Conservation (phyloP, 1,284 basidiomycete genomes). For the Rhodotorula sp. region DNA sequence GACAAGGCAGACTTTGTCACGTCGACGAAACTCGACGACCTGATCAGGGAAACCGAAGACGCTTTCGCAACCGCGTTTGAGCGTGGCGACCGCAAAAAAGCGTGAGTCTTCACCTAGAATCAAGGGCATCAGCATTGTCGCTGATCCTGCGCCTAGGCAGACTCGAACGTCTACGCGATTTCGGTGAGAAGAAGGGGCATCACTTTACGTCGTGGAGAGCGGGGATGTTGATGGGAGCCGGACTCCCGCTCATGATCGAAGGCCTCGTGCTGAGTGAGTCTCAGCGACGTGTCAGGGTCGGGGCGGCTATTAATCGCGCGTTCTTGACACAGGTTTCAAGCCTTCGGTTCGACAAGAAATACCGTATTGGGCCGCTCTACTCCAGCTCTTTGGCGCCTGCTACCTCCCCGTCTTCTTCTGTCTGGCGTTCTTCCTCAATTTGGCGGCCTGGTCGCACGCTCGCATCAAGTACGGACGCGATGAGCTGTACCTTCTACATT, state of each 20-base stretch:
- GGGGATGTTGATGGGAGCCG: conserved; percentile 73
- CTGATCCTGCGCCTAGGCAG: neutral
- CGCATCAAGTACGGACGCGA: conserved; percentile 50
- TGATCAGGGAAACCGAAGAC: conserved; percentile 38
- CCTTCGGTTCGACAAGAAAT: conserved; percentile 60
- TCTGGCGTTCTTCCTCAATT: conserved; percentile 71
- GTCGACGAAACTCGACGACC: conserved; percentile 33
- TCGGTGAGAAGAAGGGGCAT: conserved; percentile 30
- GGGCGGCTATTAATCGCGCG: too few relatives aligned
- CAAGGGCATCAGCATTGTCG: conserved; percentile 46
- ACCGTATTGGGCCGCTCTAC: conserved; percentile 68
- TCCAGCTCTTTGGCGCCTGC: conserved; percentile 77
- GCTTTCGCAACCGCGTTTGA: conserved; percentile 46
- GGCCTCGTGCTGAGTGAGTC: conserved; percentile 60
- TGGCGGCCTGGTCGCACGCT: conserved; percentile 70
- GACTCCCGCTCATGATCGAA: conserved; percentile 67
- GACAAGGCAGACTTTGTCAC: conserved; percentile 51
- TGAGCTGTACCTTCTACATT: conserved; percentile 60
- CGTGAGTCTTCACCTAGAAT: conserved; percentile 50
- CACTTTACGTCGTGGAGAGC: conserved; percentile 37
- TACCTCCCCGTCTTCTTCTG: conserved; percentile 73
- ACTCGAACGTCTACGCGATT: conserved; percentile 35
- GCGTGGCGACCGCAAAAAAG: conserved; percentile 77
- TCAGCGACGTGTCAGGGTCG: neutral
- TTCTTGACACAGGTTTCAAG: conserved; percentile 53